A percentile compares a stretch with the other conserved stretches of the same genome.
Conservation (phyloP, 208 protist genomes). For the Kentomonas sorsogonicus region DNA sequence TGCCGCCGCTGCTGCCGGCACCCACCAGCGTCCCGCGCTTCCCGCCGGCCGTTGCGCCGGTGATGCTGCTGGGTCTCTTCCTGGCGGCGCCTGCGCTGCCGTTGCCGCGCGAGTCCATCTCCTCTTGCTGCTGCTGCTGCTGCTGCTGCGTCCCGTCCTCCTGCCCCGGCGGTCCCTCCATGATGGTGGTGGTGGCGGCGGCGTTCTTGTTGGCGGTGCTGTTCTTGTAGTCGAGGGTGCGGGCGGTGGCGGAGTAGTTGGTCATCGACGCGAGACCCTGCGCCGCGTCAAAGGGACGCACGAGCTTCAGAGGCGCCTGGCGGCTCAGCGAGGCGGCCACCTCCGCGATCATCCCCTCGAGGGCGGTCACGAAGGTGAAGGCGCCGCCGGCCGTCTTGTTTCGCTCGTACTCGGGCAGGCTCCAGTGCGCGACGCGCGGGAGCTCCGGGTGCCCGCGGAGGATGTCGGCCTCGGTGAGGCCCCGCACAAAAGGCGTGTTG, state of each 20-base stretch:
- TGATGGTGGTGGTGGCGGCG: neutral
- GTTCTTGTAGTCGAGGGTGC: too few species aligned
- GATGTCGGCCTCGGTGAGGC: too few species aligned
- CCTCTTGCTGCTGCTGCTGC: neutral
- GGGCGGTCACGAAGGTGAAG: conserved; percentile 14
- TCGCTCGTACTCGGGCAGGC: too few species aligned
- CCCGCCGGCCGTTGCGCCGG: conserved; percentile 8
- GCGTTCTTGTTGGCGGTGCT: neutral
- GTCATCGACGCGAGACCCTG: too few species aligned
- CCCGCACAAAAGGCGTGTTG: too few species aligned
- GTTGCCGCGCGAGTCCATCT: neutral
- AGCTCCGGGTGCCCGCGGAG: too few species aligned
- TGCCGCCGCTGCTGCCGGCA: neutral
- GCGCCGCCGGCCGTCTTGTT: conserved; percentile 17
- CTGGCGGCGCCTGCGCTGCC: neutral
- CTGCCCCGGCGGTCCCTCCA: neutral
- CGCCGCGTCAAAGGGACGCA: too few species aligned
- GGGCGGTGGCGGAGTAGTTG: too few species aligned
- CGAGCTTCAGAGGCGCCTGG: neutral
- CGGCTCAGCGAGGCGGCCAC: conserved; percentile 2
- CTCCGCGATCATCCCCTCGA: conserved; percentile 10
- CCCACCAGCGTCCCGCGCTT: neutral
- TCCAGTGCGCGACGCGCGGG: too few species aligned
- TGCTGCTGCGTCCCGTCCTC: neutral
- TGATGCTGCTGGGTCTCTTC: neutral